Conservation (phyloP, 345 rosid species). For the Draba incana region DNA sequence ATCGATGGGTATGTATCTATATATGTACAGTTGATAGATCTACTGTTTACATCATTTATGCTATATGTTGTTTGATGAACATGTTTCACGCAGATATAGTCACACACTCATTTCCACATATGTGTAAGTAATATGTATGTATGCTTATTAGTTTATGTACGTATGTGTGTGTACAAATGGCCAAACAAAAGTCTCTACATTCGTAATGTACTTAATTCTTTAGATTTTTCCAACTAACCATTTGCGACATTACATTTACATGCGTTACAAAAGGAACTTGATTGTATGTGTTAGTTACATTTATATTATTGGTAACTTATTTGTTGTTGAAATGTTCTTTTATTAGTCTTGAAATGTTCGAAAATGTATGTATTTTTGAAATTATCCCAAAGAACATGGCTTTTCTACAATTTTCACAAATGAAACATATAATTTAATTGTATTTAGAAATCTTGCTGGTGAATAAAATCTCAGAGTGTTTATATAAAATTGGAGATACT, state of each 20-base stretch:
- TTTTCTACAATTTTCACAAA: background rate
- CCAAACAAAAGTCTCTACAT: conserved; percentile 34
- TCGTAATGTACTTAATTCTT: conserved; percentile 22
- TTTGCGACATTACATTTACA: conserved; percentile 4
- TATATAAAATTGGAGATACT: conserved; percentile 4
- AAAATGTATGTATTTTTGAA: no score
- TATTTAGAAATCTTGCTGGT: conserved; percentile 27
- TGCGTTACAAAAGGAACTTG: conserved; percentile 11
- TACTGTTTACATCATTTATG: conserved; percentile 42
- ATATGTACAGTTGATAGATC: conserved; percentile 39
- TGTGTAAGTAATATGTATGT: conserved; percentile 30
- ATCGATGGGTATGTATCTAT: conserved; percentile 32
- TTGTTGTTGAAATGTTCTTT: background rate
- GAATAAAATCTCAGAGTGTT: conserved; percentile 26
- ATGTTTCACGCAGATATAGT: conserved; percentile 34
- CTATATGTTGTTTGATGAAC: conserved; percentile 26
- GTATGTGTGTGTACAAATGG: conserved; percentile 34
- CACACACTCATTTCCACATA: conserved; percentile 37
- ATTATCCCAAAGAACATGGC: no score
- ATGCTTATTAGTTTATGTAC: conserved; percentile 10
- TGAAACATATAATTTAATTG: no score
- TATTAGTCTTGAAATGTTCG: background rate
- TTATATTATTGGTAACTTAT: background rate
- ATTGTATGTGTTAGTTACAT: conserved; percentile 12
- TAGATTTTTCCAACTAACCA: conserved; percentile 10